Conservation (phyloP, 2,329 filamentous ascomycete genomes). For the Basipetospora sp. region DNA sequence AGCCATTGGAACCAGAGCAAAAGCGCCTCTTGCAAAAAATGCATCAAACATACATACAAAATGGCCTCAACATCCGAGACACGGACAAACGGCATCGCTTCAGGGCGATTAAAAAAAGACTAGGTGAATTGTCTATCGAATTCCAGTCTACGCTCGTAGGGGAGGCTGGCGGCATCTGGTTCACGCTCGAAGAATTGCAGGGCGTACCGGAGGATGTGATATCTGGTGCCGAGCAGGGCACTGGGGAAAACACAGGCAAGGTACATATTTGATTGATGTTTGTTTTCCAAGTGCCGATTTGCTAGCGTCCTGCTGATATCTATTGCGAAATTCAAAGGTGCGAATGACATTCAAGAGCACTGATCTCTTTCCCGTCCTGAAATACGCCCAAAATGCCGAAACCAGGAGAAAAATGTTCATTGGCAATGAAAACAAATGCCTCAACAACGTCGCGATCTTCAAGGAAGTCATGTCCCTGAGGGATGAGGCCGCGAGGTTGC, state of each 20-base stretch:
- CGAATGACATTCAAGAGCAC: conserved; percentile 73
- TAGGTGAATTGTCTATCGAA: conserved; percentile 58
- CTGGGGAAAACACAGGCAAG: conserved; percentile 56
- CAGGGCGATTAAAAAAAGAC: conserved; percentile 72
- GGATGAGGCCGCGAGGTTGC: conserved; percentile 61
- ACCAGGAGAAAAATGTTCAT: conserved; percentile 56
- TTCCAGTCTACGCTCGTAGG: conserved; percentile 74
- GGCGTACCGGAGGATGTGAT: conserved; percentile 62
- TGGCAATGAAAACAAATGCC: conserved; percentile 72
- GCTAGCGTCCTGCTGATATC: no score
- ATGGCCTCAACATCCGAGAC: conserved; percentile 57
- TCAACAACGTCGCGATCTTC: conserved; percentile 60
- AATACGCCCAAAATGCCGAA: conserved; percentile 58
- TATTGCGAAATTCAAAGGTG: no score
- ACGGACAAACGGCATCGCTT: conserved; percentile 61
- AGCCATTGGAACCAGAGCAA: conserved; percentile 49
- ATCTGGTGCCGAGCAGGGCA: conserved; percentile 54
- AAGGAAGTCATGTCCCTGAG: conserved; percentile 59
- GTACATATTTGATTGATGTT: no score
- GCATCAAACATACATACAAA: conserved; percentile 60
- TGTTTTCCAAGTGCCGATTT: no score
- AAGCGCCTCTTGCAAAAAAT: conserved; percentile 63
- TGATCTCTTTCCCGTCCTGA: conserved; percentile 62
- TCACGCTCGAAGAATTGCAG: conserved; percentile 56
- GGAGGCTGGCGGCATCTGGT: conserved; percentile 69